Evolutionary conservation across 108 stramenopile species (phyloP), one percentile per base, ranked within the genome.

Genomic region (Skeletonema grethae): DNA sequence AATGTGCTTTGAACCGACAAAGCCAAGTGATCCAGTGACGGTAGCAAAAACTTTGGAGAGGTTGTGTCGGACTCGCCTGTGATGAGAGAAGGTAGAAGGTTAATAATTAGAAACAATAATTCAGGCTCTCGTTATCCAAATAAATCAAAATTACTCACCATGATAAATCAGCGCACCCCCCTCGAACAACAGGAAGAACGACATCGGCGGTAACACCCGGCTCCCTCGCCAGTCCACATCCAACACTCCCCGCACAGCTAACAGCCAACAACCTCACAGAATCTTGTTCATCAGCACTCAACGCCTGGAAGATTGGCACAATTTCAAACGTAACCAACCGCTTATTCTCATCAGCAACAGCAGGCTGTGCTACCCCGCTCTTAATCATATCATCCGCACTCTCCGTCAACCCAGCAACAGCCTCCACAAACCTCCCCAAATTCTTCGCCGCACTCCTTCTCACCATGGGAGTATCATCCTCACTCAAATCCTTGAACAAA

Each of bases 391-490:
- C 69, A 34, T 69, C 78, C 55, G 60, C 90, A 53, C 35, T 82
- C 38, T 82, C 61, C 2, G 56, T 62, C 61, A 91, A 60, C 3
- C 78, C 72, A 7, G 76, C 82, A 25, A 84, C 79, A 20, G 75
- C 76, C 72, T 77, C 72, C 25, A 84, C 75, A 32, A 94, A 82
- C 10, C 64, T 53, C 16, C 89, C 96, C 67, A 98, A 80, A 80
- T 93, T 77, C 24, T 78, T 73, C 30, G 93, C 87, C 20, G 97
- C 98, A 9, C 77, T 89, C 29, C 97, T 77, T 59, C 97, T 82
- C 7, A 99, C 99, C 97, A 97, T 98, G 68, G 99, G 99, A 9
- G 99, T 97, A 73, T 96, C 96, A 78, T 99, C 98, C 65, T 76
- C 69, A 59, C 87, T 88, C 29, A 96, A 72, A 61, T 89, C 90